Percentiles rank a stretch among this genome's conserved stretches.
Conservation (phyloP, 495 filamentous ascomycete species). For the Penicillium paxilli region DNA sequence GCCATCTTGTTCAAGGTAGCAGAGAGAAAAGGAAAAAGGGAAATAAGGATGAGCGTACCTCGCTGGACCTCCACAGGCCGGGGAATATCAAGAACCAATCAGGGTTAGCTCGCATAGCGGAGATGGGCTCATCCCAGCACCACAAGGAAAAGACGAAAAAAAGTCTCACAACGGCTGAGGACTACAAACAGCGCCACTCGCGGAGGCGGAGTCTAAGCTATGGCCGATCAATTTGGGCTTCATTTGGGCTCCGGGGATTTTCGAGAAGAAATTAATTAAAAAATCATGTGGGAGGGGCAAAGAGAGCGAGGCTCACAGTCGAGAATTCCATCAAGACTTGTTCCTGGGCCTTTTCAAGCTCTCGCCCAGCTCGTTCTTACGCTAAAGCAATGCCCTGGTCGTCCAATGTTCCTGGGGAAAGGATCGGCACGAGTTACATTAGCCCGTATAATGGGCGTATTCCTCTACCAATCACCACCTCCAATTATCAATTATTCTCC, state of each 20-base stretch:
- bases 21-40: slow-evolving; percentile 9
- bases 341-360: not conserved
- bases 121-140: not conserved
- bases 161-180: not conserved
- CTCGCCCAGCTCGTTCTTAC: not conserved
- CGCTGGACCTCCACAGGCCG: slow-evolving; percentile 3
- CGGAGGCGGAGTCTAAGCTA: slow-evolving; percentile 1
- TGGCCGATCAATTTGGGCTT: not conserved
- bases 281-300: not conserved
- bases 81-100: slow-evolving; percentile 6
- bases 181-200: not conserved
- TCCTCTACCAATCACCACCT: not conserved
- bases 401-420: not conserved
- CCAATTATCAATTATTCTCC: not conserved
- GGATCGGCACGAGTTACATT: not conserved
- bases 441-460: not conserved
- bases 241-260: not conserved
- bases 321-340: not conserved
- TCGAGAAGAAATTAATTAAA: not conserved
- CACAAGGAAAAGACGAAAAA: not conserved
- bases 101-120: not conserved
- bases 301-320: not conserved
- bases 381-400: not conserved
- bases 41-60: slow-evolving; percentile 11
- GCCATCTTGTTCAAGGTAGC: not conserved